Conservation (phyloP, 1,284 basidiomycete genomes). For the Leccinum huronense region DNA sequence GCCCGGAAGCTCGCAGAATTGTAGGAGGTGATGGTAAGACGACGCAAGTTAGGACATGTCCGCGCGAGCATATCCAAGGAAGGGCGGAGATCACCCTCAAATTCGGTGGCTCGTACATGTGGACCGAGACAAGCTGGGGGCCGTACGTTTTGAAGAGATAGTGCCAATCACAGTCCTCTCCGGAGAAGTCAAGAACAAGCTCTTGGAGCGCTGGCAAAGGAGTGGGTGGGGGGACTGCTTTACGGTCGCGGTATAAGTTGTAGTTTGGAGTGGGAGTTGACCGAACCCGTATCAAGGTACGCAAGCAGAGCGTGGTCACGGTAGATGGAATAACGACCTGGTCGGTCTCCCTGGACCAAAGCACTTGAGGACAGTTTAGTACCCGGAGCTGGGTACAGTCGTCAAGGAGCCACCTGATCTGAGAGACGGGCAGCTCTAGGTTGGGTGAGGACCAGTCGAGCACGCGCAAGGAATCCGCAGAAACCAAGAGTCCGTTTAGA, state of each 20-base stretch:
- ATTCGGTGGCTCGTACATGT: too few relatives aligned
- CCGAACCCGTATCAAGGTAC: neutral
- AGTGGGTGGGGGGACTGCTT: neutral
- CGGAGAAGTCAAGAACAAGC: constrained; percentile 15
- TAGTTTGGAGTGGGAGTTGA: neutral
- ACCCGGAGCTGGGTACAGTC: constrained; percentile 23
- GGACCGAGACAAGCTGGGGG: constrained; percentile 20
- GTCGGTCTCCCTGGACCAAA: constrained; percentile 12
- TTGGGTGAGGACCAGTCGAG: neutral
- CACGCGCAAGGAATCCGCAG: too few relatives aligned
- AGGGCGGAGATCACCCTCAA: too few relatives aligned
- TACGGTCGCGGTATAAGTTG: neutral
- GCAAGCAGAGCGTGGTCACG: constrained; percentile 20
- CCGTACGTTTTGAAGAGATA: constrained; percentile 10
- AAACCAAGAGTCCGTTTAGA: constrained; percentile 17
- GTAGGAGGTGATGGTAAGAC: too few relatives aligned
- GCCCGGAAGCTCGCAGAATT: neutral
- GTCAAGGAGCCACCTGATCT: constrained; percentile 12
- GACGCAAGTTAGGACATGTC: too few relatives aligned
- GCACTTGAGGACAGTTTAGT: constrained; percentile 14
- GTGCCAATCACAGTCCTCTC: constrained; percentile 9
- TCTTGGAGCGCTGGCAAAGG: constrained; percentile 21
- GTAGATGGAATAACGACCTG: neutral
- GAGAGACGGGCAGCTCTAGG: neutral
- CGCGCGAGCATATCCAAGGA: too few relatives aligned